A percentile compares a stretch with the other conserved stretches of the same genome.
Evolutionary conservation across 164 flowering plant species (phyloP).

Genomic region (Dillenia turbinata): DNA sequence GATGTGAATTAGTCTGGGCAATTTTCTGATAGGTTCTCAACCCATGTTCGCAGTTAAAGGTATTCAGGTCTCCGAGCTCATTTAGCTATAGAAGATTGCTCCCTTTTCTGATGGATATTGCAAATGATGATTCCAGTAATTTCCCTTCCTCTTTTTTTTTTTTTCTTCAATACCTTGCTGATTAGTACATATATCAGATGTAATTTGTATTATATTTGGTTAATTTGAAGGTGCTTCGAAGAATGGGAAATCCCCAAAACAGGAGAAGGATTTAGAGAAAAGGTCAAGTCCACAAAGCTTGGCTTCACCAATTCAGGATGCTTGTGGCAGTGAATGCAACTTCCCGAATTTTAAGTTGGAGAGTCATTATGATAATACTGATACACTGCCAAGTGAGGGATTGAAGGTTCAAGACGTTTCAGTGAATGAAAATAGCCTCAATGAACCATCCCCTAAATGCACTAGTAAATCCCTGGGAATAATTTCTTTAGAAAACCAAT

Average conservation of each 20-base stretch:
- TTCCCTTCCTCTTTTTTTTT: slow-evolving; percentile 1
- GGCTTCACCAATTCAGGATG: slow-evolving; percentile 10
- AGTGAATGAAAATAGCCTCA: no score
- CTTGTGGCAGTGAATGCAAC: background rate
- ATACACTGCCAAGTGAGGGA: background rate
- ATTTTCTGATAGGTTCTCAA: slow-evolving; percentile 19
- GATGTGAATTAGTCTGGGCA: no score
- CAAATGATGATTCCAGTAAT: slow-evolving; percentile 36
- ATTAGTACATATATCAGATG: background rate
- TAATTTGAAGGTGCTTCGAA: slow-evolving; percentile 25
- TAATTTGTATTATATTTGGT: background rate
- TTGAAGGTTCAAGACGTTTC: no score
- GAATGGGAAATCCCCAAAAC: slow-evolving; percentile 10
- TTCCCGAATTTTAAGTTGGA: background rate
- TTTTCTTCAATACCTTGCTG: background rate
- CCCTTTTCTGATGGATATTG: slow-evolving; percentile 49
- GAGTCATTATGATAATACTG: background rate
- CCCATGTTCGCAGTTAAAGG: slow-evolving; percentile 28
- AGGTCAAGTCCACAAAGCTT: slow-evolving; percentile 2
- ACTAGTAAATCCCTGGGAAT: no score
- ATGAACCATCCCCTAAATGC: no score
- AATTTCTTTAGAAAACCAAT: no score
- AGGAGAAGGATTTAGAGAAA: slow-evolving; percentile 15
- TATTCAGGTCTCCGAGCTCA: slow-evolving; percentile 35
- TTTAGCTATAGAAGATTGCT: slow-evolving; percentile 56